These are phyloP conservation scores for Rhynchospora pubera DNA, from an alignment of 176 grass and related monocot species.

Conservation along the genomic window DNA sequence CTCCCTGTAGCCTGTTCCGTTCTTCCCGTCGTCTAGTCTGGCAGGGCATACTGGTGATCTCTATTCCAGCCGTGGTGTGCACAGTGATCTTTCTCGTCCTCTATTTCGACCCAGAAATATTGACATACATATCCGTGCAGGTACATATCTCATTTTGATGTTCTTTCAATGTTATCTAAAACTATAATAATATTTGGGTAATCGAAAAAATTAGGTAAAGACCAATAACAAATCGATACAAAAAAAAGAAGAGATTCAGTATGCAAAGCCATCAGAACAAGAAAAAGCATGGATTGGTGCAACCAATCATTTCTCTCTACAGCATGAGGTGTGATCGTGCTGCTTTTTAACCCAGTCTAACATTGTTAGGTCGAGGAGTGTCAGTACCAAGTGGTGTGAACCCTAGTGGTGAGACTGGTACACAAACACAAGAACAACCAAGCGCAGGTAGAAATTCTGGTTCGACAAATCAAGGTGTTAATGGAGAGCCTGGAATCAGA, in stretches of 20 bases:
- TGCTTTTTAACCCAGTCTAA: constrained; percentile 12
- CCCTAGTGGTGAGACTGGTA: constrained; percentile 39
- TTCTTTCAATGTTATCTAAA: not conserved
- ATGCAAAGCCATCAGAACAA: constrained; percentile 12
- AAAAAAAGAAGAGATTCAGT: constrained; percentile 13
- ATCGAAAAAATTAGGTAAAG: not conserved
- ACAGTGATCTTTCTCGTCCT: constrained; percentile 35
- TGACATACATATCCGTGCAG: constrained; percentile 58
- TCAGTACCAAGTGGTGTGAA: constrained; percentile 44
- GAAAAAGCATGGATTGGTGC: not conserved
- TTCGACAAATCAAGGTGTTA: constrained; percentile 36
- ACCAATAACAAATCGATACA: not conserved
- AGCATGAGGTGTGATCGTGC: not conserved
- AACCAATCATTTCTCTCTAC: not conserved
- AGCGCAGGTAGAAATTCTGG: constrained; percentile 40
- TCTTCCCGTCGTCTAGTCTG: constrained; percentile 63
- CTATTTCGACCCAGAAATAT: constrained; percentile 56
- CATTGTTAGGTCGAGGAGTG: constrained; percentile 44
- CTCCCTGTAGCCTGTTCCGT: constrained; percentile 77
- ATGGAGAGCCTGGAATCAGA: constrained; percentile 72
- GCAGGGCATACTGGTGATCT: constrained; percentile 55
- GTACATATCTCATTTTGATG: constrained; percentile 30
- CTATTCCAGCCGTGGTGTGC: constrained; percentile 41
- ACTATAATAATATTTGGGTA: not conserved
- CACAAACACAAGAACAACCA: constrained; percentile 44